These are phyloP conservation scores for Dysphania ambrosioides DNA, from an alignment of 148 eudicot genomes.

Conservation along the genomic window DNA sequence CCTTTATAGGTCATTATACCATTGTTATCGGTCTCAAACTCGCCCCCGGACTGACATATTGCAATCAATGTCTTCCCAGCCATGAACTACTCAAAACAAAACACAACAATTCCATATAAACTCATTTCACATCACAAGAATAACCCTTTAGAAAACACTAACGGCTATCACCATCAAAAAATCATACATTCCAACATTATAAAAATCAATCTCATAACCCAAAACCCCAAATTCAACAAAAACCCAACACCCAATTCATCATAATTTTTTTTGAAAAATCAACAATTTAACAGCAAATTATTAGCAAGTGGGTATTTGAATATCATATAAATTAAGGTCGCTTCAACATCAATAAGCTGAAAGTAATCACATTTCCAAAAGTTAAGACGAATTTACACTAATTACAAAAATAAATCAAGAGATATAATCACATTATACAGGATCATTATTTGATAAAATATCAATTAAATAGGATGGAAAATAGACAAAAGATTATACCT, in stretches of 20 bases:
- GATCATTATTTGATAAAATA: not conserved
- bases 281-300: constrained; percentile 11
- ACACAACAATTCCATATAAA: not conserved
- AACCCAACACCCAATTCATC: constrained; percentile 3
- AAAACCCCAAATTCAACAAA: constrained; percentile 14
- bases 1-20: constrained; percentile 66
- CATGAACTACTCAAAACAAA: constrained; percentile 43
- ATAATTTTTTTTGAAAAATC: not conserved
- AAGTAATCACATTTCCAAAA: not conserved
- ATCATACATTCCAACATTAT: not conserved
- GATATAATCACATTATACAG: constrained; percentile 2
- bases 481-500: constrained; percentile 19
- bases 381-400: not conserved
- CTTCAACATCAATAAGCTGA: not conserved
- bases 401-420: not conserved
- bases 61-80: constrained; percentile 72
- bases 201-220: constrained; percentile 4
- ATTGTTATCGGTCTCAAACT: constrained; percentile 50
- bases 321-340: constrained; percentile 4
- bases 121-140: not conserved
- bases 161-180: not conserved
- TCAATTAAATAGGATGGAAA: not conserved
- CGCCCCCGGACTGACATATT: constrained; percentile 84
- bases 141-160: not conserved
- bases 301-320: constrained; percentile 6